phyloP scores from a whole-genome alignment of 2,329 filamentous ascomycete species.

The Pestalotiopsis sp. region DNA sequence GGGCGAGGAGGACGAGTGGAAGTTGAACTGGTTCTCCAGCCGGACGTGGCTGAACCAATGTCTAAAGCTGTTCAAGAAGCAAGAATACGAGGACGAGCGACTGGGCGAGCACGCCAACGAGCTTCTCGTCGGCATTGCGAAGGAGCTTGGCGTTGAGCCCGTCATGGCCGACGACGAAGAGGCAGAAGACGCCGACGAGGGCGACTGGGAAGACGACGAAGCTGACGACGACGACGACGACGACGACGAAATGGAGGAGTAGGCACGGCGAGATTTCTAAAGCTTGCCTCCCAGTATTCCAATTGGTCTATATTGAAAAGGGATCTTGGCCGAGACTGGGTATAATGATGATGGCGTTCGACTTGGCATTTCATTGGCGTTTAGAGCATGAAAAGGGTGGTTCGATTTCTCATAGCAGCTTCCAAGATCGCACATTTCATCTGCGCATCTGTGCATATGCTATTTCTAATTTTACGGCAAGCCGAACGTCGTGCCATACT shows the following conservation, averaged over 20 bases:
- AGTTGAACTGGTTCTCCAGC: conserved; percentile 70
- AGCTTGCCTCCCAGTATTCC: neutral
- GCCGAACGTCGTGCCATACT: neutral
- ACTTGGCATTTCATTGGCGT: conserved; percentile 7
- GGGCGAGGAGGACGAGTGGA: conserved; percentile 53
- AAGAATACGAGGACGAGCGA: conserved; percentile 85
- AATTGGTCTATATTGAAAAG: neutral
- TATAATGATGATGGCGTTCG: conserved; percentile 8
- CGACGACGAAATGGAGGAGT: conserved; percentile 61
- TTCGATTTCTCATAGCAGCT: neutral
- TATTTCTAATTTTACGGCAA: neutral
- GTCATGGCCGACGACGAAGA: conserved; percentile 59
- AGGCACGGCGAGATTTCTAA: neutral
- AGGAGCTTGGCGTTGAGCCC: conserved; percentile 63
- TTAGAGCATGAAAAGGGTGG: conserved; percentile 4
- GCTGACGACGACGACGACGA: conserved; percentile 34
- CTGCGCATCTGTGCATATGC: neutral
- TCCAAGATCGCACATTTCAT: neutral
- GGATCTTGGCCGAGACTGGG: neutral
- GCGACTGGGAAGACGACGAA: conserved; percentile 40
- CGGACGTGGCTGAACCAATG: conserved; percentile 83
- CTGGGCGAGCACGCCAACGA: conserved; percentile 76
- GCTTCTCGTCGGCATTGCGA: conserved; percentile 65
- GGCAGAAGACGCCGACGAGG: conserved; percentile 50
- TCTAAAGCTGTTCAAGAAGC: conserved; percentile 73